Evolutionary conservation across 148 eudicot species (phyloP).

Genomic region (Amaranthus hypochondriacus): DNA sequence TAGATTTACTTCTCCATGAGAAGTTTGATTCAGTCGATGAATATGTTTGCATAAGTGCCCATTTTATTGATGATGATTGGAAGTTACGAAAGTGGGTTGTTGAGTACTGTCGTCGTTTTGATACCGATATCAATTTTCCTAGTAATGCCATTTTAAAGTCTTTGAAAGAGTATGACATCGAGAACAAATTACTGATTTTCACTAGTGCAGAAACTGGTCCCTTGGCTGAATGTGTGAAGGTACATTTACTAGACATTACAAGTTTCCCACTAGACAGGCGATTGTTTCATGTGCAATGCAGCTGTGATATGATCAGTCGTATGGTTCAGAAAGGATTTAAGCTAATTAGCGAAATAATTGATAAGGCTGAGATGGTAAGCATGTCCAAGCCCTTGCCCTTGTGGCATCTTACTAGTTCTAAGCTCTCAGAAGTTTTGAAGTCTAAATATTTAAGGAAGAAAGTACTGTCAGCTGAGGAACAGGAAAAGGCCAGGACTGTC

Average conservation of each 20-base stretch:
- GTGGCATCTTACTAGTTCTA: slow-evolving; percentile 21
- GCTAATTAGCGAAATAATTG: slow-evolving; percentile 8
- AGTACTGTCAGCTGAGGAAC: slow-evolving; percentile 28
- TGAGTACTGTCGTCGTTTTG: too few species aligned
- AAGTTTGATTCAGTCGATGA: background rate
- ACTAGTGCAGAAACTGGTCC: too few species aligned
- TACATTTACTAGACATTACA: too few species aligned
- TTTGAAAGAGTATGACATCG: too few species aligned
- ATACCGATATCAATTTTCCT: too few species aligned
- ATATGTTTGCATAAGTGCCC: slow-evolving; percentile 14
- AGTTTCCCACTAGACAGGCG: slow-evolving; percentile 17
- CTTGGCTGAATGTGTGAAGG: too few species aligned
- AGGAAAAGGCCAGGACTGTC: slow-evolving; percentile 22
- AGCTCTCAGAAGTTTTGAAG: slow-evolving; percentile 10
- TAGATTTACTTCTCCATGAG: slow-evolving; percentile 6
- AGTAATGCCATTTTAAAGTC: too few species aligned
- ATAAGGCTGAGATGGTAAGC: slow-evolving; percentile 4
- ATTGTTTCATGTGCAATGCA: slow-evolving; percentile 18
- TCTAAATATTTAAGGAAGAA: slow-evolving; percentile 21
- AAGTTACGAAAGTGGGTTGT: too few species aligned
- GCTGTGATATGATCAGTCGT: slow-evolving; percentile 9
- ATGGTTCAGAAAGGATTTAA: slow-evolving; percentile 17
- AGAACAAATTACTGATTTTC: too few species aligned
- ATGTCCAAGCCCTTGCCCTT: slow-evolving; percentile 20
- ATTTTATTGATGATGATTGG: slow-evolving; percentile 12